Conservation (phyloP, 176 grass and related monocot genomes). For the Bonia amplexicaulis region DNA sequence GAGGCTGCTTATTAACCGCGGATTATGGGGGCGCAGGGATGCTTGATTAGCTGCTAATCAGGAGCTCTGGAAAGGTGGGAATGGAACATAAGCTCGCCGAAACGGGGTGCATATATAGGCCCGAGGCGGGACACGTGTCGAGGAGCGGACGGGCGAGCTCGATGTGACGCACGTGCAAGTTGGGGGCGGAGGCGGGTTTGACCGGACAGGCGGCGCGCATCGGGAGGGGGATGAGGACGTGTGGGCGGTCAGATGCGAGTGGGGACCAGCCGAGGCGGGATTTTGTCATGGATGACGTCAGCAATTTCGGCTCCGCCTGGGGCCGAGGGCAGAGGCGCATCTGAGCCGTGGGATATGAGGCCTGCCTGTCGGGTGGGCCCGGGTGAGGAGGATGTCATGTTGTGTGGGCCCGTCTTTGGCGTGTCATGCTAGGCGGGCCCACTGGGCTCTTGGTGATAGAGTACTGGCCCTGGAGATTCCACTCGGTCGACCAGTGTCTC, state of each 20-base stretch:
- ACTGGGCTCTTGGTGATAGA: not conserved
- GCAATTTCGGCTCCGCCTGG: slow-evolving; percentile 17
- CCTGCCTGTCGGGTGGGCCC: not conserved
- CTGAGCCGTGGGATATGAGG: not conserved
- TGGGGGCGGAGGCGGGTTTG: not conserved
- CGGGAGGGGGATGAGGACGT: not conserved
- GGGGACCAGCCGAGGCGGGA: not conserved
- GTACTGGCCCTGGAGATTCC: slow-evolving; percentile 1
- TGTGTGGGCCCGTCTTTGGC: not conserved
- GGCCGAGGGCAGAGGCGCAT: not conserved
- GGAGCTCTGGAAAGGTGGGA: not conserved
- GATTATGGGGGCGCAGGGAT: not conserved
- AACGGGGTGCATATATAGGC: not conserved
- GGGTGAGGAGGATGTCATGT: not conserved
- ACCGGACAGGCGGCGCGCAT: not conserved
- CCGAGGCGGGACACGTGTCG: not conserved
- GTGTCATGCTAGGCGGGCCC: not conserved
- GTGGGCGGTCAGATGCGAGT: slow-evolving; percentile 13
- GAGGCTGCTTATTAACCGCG: not conserved
- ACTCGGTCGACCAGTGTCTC: not conserved
- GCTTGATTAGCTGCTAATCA: not conserved
- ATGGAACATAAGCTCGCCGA: slow-evolving; percentile 20
- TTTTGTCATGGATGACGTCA: slow-evolving; percentile 62
- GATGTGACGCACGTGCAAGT: slow-evolving; percentile 40
- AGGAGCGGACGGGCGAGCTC: not conserved